phyloP scores from a whole-genome alignment of 768 basidiomycete genomes.

The Pleurotus eryngii region DNA sequence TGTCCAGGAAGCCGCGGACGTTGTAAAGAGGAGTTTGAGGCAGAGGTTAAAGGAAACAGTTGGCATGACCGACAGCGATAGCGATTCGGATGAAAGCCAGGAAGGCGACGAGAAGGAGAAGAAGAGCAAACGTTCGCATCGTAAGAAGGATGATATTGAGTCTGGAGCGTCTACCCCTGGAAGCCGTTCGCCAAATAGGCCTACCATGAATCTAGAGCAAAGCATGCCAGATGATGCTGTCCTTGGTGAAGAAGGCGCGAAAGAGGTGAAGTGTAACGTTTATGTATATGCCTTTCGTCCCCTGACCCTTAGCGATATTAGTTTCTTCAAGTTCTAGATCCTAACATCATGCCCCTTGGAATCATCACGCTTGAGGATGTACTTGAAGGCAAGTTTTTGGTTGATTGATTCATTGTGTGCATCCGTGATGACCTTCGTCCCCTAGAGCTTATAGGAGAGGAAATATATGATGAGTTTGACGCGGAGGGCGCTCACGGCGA shows the following conservation, averaged over 20 bases:
- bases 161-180: slow-evolving; percentile 1
- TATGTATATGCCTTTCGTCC: neutral
- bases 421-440: neutral
- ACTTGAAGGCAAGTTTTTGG: slow-evolving; percentile 60
- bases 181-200: slow-evolving; percentile 22
- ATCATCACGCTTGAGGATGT: slow-evolving; percentile 95
- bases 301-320: slow-evolving; percentile 21
- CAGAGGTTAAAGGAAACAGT: slow-evolving; percentile 75
- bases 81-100: slow-evolving; percentile 44
- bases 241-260: slow-evolving; percentile 67
- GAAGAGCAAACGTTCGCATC: slow-evolving; percentile 3
- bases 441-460: slow-evolving; percentile 86
- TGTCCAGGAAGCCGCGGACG: slow-evolving; percentile 82
- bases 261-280: slow-evolving; percentile 47
- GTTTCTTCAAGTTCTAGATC: slow-evolving; percentile 83
- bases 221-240: slow-evolving; percentile 89
- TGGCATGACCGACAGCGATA: slow-evolving; percentile 65
- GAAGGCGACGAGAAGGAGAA: slow-evolving; percentile 19
- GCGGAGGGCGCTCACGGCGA: slow-evolving; percentile 65
- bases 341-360: slow-evolving; percentile 79
- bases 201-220: slow-evolving; percentile 53
- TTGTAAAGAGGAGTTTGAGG: slow-evolving; percentile 75
- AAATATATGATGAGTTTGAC: slow-evolving; percentile 91
- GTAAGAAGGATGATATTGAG: slow-evolving; percentile 7
- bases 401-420: neutral